Conservation (phyloP, 2,329 filamentous ascomycete species). For the Colletotrichum noveboracense region DNA sequence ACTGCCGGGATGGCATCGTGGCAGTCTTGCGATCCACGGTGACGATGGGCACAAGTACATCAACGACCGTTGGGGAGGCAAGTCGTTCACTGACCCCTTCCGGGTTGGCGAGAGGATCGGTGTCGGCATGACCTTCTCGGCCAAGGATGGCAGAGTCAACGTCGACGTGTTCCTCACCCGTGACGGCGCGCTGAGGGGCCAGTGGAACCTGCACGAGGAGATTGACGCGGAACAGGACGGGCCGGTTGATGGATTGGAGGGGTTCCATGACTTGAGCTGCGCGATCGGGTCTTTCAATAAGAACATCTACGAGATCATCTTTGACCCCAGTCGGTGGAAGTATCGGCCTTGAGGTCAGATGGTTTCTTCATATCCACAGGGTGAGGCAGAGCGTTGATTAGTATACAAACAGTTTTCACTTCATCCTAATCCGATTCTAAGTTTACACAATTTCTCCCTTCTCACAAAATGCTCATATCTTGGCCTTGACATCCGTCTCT, state of each 20-base stretch:
- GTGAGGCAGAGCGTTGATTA: background rate
- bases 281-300: slow-evolving; percentile 74
- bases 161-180: slow-evolving; percentile 74
- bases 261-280: slow-evolving; percentile 72
- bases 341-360: slow-evolving; percentile 38
- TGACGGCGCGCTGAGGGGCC: slow-evolving; percentile 62
- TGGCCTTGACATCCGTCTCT: slow-evolving; percentile 40
- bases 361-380: background rate
- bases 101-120: slow-evolving; percentile 70
- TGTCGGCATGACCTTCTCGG: slow-evolving; percentile 69
- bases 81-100: slow-evolving; percentile 70
- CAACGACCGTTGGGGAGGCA: slow-evolving; percentile 77
- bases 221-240: slow-evolving; percentile 66
- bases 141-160: slow-evolving; percentile 43
- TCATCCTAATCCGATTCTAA: background rate
- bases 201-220: slow-evolving; percentile 80
- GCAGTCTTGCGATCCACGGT: slow-evolving; percentile 75
- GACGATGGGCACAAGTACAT: slow-evolving; percentile 81
- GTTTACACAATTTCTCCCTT: background rate
- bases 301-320: slow-evolving; percentile 71
- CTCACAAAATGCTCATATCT: slow-evolving; percentile 14
- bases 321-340: slow-evolving; percentile 64
- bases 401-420: background rate
- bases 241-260: slow-evolving; percentile 71
- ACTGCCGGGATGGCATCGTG: slow-evolving; percentile 82